Evolutionary conservation across 176 grass and related monocot genomes (phyloP).

Genomic region (Ananas comosus): DNA sequence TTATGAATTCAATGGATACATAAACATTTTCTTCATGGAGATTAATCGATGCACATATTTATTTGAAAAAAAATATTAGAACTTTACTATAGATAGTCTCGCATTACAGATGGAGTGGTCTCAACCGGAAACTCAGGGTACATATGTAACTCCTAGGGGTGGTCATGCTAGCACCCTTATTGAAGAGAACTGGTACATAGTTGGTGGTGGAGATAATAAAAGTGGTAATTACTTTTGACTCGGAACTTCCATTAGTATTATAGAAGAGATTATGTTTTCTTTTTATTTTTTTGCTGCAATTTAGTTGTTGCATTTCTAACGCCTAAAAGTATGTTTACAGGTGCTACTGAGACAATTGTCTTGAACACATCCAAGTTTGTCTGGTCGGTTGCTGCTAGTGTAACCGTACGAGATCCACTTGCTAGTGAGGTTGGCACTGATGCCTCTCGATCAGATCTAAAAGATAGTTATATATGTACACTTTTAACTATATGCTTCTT

Average conservation of each 20-base stretch:
- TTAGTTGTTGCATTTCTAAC: conserved; percentile 10
- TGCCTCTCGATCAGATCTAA: conserved; percentile 9
- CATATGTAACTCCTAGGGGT: conserved; percentile 71
- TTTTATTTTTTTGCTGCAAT: conserved; percentile 3
- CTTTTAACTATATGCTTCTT: conserved; percentile 4
- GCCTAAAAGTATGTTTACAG: conserved; percentile 33
- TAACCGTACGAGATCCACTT: conserved; percentile 61
- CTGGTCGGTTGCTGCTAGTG: conserved; percentile 68
- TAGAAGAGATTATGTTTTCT: not conserved
- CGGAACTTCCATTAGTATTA: not conserved
- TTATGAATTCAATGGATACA: too few relatives aligned
- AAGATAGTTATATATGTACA: not conserved
- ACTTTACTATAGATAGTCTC: conserved; percentile 15
- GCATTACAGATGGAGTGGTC: conserved; percentile 88
- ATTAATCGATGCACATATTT: not conserved
- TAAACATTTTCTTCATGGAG: too few relatives aligned
- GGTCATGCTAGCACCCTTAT: conserved; percentile 84
- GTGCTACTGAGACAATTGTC: conserved; percentile 69
- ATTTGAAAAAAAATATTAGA: conserved; percentile 1
- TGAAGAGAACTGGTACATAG: conserved; percentile 87
- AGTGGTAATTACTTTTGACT: conserved; percentile 42
- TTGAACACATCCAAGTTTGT: conserved; percentile 84
- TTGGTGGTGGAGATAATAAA: conserved; percentile 96
- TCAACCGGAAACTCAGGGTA: conserved; percentile 84
- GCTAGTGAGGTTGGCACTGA: conserved; percentile 71